phyloP scores from a whole-genome alignment of 1,284 basidiomycete species.

The Ganoderma meredithae region DNA sequence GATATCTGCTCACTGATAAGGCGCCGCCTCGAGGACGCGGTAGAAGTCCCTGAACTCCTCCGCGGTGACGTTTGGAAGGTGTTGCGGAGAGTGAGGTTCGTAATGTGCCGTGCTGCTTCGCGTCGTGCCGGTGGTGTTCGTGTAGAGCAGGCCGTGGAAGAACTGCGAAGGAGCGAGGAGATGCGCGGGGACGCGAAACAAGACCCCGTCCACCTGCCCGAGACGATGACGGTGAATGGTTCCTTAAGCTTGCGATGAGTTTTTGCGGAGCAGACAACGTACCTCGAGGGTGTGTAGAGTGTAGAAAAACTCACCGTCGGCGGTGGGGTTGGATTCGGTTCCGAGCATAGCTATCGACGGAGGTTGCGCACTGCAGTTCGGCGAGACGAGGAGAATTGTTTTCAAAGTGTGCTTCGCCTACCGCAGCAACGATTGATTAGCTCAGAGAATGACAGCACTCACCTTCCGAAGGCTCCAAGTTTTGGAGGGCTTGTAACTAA shows the following conservation, averaged over 20 bases:
- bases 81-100: neutral
- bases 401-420: neutral
- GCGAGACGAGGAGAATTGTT: neutral
- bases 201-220: neutral
- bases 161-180: neutral
- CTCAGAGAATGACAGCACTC: neutral
- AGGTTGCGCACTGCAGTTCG: neutral
- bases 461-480: neutral
- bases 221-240: neutral
- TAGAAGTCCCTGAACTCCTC: slow-evolving; percentile 2
- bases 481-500: neutral
- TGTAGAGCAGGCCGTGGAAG: neutral
- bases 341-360: neutral
- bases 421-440: neutral
- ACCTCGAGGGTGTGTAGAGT: neutral
- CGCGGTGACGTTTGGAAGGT: neutral
- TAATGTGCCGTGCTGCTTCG: neutral
- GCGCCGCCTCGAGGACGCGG: slow-evolving; percentile 4
- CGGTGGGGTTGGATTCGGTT: neutral
- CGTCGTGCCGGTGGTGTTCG: neutral
- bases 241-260: neutral
- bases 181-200: neutral
- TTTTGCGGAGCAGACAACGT: neutral
- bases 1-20: neutral
- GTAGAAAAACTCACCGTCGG: neutral